A percentile compares a stretch with the other conserved stretches of the same genome.
phyloP scores from a whole-genome alignment of 2,329 filamentous ascomycete genomes.

The Fusarium haematococcum region DNA sequence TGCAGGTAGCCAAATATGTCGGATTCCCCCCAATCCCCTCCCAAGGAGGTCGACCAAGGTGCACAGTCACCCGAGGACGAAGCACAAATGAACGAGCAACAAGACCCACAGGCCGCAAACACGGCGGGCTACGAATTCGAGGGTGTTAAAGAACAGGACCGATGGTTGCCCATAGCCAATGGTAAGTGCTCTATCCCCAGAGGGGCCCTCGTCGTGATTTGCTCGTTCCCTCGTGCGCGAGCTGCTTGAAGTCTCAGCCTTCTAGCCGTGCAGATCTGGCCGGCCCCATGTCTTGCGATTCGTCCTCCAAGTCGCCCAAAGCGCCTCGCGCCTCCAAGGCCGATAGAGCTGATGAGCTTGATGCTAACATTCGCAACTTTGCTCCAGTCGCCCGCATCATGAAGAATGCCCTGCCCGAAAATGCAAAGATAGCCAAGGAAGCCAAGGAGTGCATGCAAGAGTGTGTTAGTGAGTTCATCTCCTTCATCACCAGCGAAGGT shows the following conservation, averaged over 20 bases:
- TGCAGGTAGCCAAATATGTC: constrained; percentile 91
- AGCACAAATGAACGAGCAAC: constrained; percentile 90
- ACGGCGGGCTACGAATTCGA: constrained; percentile 88
- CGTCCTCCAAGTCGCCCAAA: constrained; percentile 63
- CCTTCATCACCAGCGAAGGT: constrained; percentile 99
- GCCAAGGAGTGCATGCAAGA: constrained; percentile 99
- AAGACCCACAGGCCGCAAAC: constrained; percentile 80
- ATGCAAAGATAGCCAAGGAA: constrained; percentile 98
- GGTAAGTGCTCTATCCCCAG: constrained; percentile 74
- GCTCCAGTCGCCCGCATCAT: constrained; percentile 98
- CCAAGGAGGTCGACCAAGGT: constrained; percentile 94
- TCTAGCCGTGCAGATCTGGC: constrained; percentile 50
- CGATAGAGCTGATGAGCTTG: constrained; percentile 68
- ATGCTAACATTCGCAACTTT: constrained; percentile 96
- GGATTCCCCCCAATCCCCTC: constrained; percentile 84
- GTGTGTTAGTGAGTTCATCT: constrained; percentile 99
- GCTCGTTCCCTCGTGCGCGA: constrained; percentile 44
- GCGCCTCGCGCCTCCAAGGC: constrained; percentile 60
- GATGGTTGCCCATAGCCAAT: constrained; percentile 99
- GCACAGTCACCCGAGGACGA: constrained; percentile 94
- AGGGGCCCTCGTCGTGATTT: constrained; percentile 56
- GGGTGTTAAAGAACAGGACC: constrained; percentile 95
- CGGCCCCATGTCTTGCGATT: constrained; percentile 71
- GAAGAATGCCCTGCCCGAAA: constrained; percentile 97
- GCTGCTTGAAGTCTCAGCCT: constrained; percentile 45